phyloP scores from a whole-genome alignment of 768 basidiomycete genomes.

The Cytidiella melzeri region DNA sequence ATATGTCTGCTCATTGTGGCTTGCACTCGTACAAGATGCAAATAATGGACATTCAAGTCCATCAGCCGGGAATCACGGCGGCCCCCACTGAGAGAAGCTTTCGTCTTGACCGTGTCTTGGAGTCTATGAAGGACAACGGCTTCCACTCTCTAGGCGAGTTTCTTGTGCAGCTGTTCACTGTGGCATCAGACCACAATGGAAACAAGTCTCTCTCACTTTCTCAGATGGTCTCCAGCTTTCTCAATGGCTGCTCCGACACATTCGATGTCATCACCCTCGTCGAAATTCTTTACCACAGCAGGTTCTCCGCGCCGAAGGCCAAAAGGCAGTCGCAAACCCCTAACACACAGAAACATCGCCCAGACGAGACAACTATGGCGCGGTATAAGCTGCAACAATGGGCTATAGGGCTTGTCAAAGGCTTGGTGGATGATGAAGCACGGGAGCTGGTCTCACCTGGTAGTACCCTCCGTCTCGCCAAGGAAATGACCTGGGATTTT shows the following conservation, averaged over 20 bases:
- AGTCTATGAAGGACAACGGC: neutral
- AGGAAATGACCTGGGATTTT: slow-evolving; percentile 1
- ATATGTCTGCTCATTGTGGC: neutral
- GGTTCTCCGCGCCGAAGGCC: neutral
- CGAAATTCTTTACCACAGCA: neutral
- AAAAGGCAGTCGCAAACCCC: neutral
- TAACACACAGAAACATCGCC: neutral
- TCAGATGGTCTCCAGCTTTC: too few relatives aligned
- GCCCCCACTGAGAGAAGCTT: neutral
- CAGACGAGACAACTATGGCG: neutral
- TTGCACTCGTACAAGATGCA: too few relatives aligned
- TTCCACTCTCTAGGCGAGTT: slow-evolving; percentile 1
- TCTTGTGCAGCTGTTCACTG: neutral
- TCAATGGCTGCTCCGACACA: neutral
- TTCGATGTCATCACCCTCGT: neutral
- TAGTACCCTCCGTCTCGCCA: neutral
- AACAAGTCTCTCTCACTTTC: neutral
- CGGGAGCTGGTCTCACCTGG: neutral
- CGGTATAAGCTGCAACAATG: neutral
- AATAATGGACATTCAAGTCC: too few relatives aligned
- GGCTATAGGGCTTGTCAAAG: neutral
- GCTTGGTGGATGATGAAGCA: neutral
- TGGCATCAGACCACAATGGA: neutral
- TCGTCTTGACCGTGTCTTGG: neutral
- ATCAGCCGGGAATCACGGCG: neutral